phyloP scores from a whole-genome alignment of 306 rosid genomes.

The Pachyrhizus erosus region DNA sequence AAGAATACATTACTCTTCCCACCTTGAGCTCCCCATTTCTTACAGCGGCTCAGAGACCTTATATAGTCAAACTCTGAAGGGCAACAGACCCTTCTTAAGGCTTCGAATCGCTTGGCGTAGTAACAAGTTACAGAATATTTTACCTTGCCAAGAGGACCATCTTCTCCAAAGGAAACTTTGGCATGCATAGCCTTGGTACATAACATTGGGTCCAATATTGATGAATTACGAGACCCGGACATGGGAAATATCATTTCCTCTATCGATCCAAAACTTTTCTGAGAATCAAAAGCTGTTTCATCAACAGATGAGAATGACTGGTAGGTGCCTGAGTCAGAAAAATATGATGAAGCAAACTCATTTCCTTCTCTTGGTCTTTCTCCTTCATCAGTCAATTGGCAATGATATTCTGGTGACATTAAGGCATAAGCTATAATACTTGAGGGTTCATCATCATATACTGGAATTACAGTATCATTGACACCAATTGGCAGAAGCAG shows the following conservation, averaged over 20 bases:
- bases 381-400: conserved; percentile 63
- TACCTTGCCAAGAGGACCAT: conserved; percentile 75
- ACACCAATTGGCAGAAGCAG: conserved; percentile 76
- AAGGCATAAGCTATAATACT: conserved; percentile 88
- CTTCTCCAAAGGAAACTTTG: conserved; percentile 86
- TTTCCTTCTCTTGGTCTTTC: conserved; percentile 62
- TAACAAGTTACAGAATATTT: conserved; percentile 79
- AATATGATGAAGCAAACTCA: conserved; percentile 50
- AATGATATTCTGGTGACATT: conserved; percentile 63
- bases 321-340: conserved; percentile 59
- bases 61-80: conserved; percentile 83
- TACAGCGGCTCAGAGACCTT: conserved; percentile 95
- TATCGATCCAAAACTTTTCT: conserved; percentile 63
- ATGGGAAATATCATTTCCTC: conserved; percentile 67
- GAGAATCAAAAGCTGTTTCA: conserved; percentile 59
- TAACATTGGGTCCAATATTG: conserved; percentile 59
- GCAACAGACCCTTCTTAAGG: conserved; percentile 86
- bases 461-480: conserved; percentile 81
- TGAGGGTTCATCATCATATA: conserved; percentile 92
- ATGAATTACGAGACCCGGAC: conserved; percentile 72
- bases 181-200: conserved; percentile 76
- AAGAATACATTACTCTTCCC: conserved; percentile 98
- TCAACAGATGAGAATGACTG: conserved; percentile 65
- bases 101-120: conserved; percentile 85
- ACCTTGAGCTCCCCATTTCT: conserved; percentile 98